Evolutionary conservation across 2,329 filamentous ascomycete genomes (phyloP), one percentile per base, ranked within the genome.

Genomic region (Epichloe brachyelytri): DNA sequence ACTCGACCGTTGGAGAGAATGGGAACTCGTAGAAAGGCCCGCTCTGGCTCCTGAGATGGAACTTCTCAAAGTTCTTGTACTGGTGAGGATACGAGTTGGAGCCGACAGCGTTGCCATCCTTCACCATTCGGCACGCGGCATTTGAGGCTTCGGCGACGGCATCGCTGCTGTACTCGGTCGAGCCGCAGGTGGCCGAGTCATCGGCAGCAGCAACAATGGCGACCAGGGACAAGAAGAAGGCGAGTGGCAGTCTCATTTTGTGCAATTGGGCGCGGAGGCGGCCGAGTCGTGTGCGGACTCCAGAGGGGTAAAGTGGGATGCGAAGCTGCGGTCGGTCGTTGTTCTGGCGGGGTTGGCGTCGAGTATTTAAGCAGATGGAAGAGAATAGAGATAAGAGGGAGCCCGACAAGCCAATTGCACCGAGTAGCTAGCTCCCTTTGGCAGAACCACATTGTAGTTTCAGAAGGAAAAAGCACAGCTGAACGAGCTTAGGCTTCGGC

Each of bases 21-120:
- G 1, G 81, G 63, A 82, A 85, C 63, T 85, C 81, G 54, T 81
- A 75, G 61, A 79, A 85, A 0, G 79, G 78, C 0, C 77, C 78
- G 3, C 62, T 55, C 5, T 82, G 73, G 2, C 69, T 56, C n/a
- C 57, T 52, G 62, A 85, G 83, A 40, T 69, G 65, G 62, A 85
- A 83, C 17, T 77, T 79, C 60, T 84, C 80, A 57, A 75, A 75
- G 68, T 83, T 76, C 63, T 80, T 75, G 67, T 79, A 83, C 37
- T 64, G 64, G 61, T 83, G 79, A 0, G 79, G 79, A 62, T 83
- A 82, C 38, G 26, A 51, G 14, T 55, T 59, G 50, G 63, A 60
- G 55, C 71, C 69, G 40, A 63, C 64, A 39, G 61, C 60, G 30
- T 58, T 57, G 46, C 68, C 69, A 30, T 65, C 56, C 48, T 65